A percentile compares a stretch with the other conserved stretches of the same genome.
These are phyloP conservation scores for Carex myosuroides DNA, from an alignment of 176 grass and related monocot species.

Conservation along the genomic window DNA sequence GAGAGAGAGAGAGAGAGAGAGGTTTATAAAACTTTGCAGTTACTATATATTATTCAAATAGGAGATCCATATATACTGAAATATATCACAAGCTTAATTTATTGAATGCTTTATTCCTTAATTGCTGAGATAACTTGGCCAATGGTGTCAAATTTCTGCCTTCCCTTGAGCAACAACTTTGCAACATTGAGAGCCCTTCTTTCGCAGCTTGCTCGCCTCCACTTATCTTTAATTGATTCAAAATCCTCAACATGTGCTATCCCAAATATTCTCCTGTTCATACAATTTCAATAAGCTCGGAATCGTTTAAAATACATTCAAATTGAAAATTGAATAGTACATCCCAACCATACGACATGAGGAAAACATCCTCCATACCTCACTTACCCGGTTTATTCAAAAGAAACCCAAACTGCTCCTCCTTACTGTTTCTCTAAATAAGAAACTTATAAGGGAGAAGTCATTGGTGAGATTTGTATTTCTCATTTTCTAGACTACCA, in stretches of 20 bases:
- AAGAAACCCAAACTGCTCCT: not conserved
- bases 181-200: slow-evolving; percentile 49
- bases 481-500: not conserved
- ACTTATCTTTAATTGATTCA: slow-evolving; percentile 57
- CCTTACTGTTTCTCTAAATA: not conserved
- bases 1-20: not conserved
- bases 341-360: not conserved
- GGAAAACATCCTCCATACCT: not conserved
- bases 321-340: not conserved
- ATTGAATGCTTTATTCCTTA: slow-evolving; percentile 10
- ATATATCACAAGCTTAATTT: slow-evolving; percentile 1
- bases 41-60: not conserved
- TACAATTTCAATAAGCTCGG: not conserved
- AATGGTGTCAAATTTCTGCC: slow-evolving; percentile 37
- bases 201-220: slow-evolving; percentile 62
- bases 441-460: not conserved
- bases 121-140: slow-evolving; percentile 46
- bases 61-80: not conserved
- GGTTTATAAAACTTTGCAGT: not conserved
- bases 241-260: slow-evolving; percentile 86
- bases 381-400: not conserved
- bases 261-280: slow-evolving; percentile 79
- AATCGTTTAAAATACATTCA: not conserved
- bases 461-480: not conserved
- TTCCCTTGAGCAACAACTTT: slow-evolving; percentile 67